These are phyloP conservation scores for Apiospora arundinis DNA, from an alignment of 2,329 filamentous ascomycete genomes.

Conservation along the genomic window DNA sequence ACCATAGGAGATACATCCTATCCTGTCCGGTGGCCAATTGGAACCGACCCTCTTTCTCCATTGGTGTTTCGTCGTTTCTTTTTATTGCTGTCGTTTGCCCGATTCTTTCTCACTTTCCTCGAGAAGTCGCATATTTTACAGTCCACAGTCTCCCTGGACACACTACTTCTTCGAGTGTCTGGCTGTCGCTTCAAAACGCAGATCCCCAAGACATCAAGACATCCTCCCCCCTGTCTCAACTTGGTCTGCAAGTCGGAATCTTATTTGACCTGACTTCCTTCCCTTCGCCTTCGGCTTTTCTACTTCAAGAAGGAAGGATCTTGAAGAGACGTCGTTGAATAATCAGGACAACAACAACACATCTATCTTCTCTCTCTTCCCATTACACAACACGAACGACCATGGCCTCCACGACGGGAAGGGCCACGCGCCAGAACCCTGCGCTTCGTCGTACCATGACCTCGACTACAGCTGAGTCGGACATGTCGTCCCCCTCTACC, in stretches of 20 bases:
- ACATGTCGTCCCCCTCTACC: conserved; percentile 59
- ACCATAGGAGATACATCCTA: neutral
- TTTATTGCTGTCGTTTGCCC: conserved; percentile 11
- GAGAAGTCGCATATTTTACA: neutral
- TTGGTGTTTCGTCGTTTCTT: conserved; percentile 10
- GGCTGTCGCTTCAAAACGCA: neutral
- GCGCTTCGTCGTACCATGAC: conserved; percentile 56
- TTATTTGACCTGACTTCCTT: conserved; percentile 7
- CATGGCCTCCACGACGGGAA: conserved; percentile 56
- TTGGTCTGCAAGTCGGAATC: conserved; percentile 15
- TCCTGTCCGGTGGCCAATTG: neutral
- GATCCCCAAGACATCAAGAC: neutral
- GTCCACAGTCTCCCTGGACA: neutral
- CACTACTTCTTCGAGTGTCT: neutral
- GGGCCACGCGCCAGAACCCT: conserved; percentile 50
- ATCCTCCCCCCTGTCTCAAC: neutral
- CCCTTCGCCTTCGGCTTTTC: neutral
- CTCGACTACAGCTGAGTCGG: conserved; percentile 47
- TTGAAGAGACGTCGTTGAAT: neutral
- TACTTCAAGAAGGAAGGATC: conserved; percentile 13
- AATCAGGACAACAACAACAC: neutral
- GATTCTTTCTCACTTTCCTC: neutral
- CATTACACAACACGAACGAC: neutral
- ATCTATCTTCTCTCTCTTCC: neutral
- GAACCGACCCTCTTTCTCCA: neutral